Evolutionary conservation across 2,329 filamentous ascomycete genomes (phyloP).

Genomic region (Monilinia aucupariae): DNA sequence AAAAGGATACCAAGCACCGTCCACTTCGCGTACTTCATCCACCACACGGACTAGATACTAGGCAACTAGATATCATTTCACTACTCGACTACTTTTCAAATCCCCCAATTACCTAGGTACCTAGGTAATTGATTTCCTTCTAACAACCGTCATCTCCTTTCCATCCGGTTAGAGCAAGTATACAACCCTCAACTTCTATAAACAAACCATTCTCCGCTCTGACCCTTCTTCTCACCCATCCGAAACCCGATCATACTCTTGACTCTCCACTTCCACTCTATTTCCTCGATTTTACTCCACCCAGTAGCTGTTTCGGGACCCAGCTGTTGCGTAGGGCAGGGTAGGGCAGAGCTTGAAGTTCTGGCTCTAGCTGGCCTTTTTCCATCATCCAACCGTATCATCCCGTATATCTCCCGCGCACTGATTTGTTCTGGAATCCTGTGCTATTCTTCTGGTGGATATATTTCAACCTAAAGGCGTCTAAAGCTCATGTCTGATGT

Average conservation of each 20-base stretch:
- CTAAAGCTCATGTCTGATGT: not conserved
- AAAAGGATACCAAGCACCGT: not conserved
- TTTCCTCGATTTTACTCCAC: not conserved
- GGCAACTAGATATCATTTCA: not conserved
- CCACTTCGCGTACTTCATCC: not conserved
- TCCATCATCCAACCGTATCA: not conserved
- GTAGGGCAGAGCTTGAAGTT: not conserved
- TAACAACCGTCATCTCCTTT: not conserved
- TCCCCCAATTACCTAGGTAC: not conserved
- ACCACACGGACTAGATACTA: not conserved
- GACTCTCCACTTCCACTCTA: not conserved
- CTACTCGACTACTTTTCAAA: no score
- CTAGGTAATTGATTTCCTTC: not conserved
- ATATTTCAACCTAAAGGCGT: not conserved
- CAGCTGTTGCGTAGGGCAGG: slow-evolving; percentile 11
- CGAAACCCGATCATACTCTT: slow-evolving; percentile 9
- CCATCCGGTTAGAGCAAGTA: not conserved
- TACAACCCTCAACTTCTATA: not conserved
- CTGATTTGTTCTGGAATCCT: slow-evolving; percentile 2
- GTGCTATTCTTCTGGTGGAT: slow-evolving; percentile 4
- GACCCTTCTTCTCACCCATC: slow-evolving; percentile 3
- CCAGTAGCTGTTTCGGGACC: slow-evolving; percentile 8
- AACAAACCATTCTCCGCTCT: slow-evolving; percentile 6
- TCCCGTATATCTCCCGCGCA: not conserved
- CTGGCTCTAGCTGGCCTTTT: not conserved